A percentile compares a stretch with the other conserved stretches of the same genome.
These are phyloP conservation scores for Penicillium brevicompactum DNA, from an alignment of 2,329 filamentous ascomycete genomes.

Conservation along the genomic window DNA sequence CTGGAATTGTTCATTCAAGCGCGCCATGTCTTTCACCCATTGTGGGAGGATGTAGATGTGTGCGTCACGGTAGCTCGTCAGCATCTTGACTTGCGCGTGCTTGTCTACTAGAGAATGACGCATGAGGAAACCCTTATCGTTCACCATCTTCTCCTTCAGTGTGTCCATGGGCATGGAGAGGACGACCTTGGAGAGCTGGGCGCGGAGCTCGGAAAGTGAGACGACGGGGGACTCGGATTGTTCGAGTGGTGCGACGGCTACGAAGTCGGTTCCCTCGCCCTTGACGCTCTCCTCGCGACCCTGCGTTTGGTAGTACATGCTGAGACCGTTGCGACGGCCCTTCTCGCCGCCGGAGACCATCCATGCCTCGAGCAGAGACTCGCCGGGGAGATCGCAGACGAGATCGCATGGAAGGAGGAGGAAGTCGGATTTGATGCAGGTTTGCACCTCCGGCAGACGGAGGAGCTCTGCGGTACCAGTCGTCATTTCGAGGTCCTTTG, in stretches of 20 bases:
- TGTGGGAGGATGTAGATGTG: conserved; percentile 93
- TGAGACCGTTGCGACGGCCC: conserved; percentile 73
- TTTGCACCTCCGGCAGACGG: conserved; percentile 77
- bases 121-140: conserved; percentile 66
- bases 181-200: conserved; percentile 71
- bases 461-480: conserved; percentile 89
- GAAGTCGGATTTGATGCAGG: conserved; percentile 81
- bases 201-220: conserved; percentile 3
- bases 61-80: conserved; percentile 83
- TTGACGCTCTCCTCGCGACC: conserved; percentile 72
- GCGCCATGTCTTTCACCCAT: conserved; percentile 86
- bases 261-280: conserved; percentile 89
- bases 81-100: conserved; percentile 75
- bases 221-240: conserved; percentile 45
- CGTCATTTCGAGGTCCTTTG: conserved; percentile 73
- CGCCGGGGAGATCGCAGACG: conserved; percentile 84
- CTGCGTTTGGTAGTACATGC: conserved; percentile 90
- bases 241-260: conserved; percentile 73
- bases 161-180: conserved; percentile 87
- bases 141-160: conserved; percentile 78
- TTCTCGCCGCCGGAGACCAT: conserved; percentile 70
- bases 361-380: conserved; percentile 84
- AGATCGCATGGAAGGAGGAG: conserved; percentile 90
- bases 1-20: conserved; percentile 77
- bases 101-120: conserved; percentile 74